Evolutionary conservation across 139 green algal genomes (phyloP).

Genomic region (Zygnema circumcarinatum): DNA sequence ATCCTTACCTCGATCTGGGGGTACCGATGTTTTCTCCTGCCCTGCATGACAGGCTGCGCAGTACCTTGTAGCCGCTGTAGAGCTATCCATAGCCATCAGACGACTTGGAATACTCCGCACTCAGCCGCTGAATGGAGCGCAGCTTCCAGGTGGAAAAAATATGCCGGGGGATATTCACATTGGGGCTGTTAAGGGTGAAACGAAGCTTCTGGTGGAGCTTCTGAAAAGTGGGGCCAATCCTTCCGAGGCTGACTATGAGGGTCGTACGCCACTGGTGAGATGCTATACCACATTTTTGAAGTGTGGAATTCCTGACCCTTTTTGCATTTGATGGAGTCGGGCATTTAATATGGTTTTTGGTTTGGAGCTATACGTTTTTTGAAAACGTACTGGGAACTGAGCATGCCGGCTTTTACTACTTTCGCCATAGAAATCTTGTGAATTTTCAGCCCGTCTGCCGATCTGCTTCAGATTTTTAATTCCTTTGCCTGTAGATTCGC

Average conservation of each 20-base stretch:
- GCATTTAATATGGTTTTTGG: neutral
- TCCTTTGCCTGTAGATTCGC: too few relatives aligned
- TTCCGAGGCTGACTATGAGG: neutral
- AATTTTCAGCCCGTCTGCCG: too few relatives aligned
- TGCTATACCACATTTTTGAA: neutral
- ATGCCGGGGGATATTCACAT: neutral
- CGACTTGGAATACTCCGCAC: neutral
- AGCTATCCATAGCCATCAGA: neutral
- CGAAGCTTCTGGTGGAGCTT: neutral
- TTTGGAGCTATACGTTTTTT: too few relatives aligned
- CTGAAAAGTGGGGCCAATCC: neutral
- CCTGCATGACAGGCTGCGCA: neutral
- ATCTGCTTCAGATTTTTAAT: too few relatives aligned
- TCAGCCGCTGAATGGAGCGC: neutral
- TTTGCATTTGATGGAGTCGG: neutral
- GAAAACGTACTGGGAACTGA: too few relatives aligned
- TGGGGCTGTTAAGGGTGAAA: neutral
- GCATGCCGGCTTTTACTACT: too few relatives aligned
- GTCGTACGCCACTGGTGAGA: neutral
- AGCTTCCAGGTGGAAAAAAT: neutral
- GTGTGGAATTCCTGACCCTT: neutral
- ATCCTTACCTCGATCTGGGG: too few relatives aligned
- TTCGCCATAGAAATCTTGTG: too few relatives aligned
- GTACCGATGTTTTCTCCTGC: too few relatives aligned
- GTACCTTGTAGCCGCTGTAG: conserved; percentile 17